Evolutionary conservation across 768 basidiomycete species (phyloP), one percentile per base, ranked within the genome.

Genomic region (Mycena haematopus): DNA sequence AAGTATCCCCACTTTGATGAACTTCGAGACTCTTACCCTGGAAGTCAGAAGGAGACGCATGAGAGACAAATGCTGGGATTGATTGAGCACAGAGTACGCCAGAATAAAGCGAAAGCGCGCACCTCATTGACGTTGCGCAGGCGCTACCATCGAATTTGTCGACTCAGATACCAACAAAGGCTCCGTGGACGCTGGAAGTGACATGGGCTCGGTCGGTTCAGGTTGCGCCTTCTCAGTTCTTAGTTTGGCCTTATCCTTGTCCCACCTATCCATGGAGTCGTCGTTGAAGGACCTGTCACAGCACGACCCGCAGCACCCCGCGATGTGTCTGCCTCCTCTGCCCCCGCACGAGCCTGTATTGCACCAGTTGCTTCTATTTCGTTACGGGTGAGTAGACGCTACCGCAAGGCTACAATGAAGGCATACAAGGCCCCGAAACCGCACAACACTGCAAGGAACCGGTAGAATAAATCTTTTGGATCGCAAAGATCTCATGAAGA

Each of bases 221-320:
- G 72, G 69, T 52, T 79, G 74, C n/a, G 68, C 52, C 5, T n/a
- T 59, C 15, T 55, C 56, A 3, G 29, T 31, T 31, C 56, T 44
- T 6, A 65, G 24, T 11, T 54, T 19, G 40, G 73, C 75, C 74
- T 77, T 62, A 60, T 83, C 78, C 62, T 74, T 74, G 49, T 73
- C 73, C 42, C 77, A 70, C 45, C 69, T 73, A 21, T 81, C 80
- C 66, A 82, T 79, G 1, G 68, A 71, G 62, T 84, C 83, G 40
- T 79, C 79, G 65, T 83, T 74, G 68, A 83, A 82, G 2, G 78
- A 78, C 11, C 76, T 68, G 21, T 71, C 69, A 59, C 76, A 83
- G 57, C 82, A 84, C 35, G 73, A 74, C 14, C 75, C 78, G 65
- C 82, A 84, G 62, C 83, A 84, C 13, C 82, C 81, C n/a, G 74